Base-by-base conservation (phyloP, 305 asterid genomes). In the Fraxinus floribunda region DNA sequence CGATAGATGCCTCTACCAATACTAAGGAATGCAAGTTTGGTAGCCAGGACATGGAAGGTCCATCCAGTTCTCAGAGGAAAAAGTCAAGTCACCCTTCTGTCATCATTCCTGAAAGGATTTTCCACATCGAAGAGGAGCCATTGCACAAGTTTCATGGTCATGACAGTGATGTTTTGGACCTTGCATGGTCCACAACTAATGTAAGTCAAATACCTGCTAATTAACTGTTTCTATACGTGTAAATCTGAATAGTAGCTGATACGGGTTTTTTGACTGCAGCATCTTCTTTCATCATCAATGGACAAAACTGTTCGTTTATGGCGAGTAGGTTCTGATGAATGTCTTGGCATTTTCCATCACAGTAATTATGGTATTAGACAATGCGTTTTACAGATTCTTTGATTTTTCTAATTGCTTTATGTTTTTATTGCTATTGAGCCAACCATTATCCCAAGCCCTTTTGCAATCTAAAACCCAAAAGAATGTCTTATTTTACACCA, bases 101-200 rank as follows among this genome's bases (percentile, higher is more conserved):
- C 35, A 35, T 89, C 22, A 39, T 93, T 78, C 98, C 98, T 4
- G 90, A 91, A 18, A 91, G 86, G 87, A 86, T 86, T 55, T 89
- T 95, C 85, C 93, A 77, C 20, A 88, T 94, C n/a, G 88, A 86
- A 15, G 93, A 93, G 78, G 87, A 82, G 35, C 94, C 94, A 0
- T 2, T 91, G 85, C 91, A 85, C 24, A 93, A 84, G 84, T 89
- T 92, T 62, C 80, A 81, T 44, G 99, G 94, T 32, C 99, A 94
- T 73, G 64, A 77, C 36, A 70, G 89, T 79, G 94, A 88, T 32
- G 85, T 93, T 72, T 81, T 93, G 76, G 98, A 94, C 83, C 88
- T 95, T 2, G 90, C 98, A 0, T 94, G 99, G 99, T 95, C 98
- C 60, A 83, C 91, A 10, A 91, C 97, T 82, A 92, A 94, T 82